These are phyloP conservation scores for Candida freyschussii DNA, from an alignment of 1,139 yeast genomes.

Conservation along the genomic window DNA sequence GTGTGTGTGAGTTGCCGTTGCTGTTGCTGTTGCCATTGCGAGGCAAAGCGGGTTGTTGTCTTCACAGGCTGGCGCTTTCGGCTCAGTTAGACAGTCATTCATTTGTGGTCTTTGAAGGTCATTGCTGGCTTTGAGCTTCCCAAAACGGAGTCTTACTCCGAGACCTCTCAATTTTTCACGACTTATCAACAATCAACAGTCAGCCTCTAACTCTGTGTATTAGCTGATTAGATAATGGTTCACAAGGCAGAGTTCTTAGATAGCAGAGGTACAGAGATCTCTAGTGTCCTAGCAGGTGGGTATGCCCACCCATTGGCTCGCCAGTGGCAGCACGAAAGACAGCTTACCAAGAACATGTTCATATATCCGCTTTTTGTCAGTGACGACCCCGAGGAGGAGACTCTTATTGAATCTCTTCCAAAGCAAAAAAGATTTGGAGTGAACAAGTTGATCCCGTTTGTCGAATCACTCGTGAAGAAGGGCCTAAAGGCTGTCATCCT, in stretches of 20 bases:
- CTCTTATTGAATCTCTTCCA: constrained; percentile 71
- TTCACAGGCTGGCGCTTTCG: too few relatives aligned
- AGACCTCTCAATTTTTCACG: too few relatives aligned
- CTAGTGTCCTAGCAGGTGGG: constrained; percentile 90
- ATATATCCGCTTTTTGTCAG: constrained; percentile 88
- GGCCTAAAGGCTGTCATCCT: constrained; percentile 84
- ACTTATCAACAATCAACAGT: too few relatives aligned
- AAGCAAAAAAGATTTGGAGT: constrained; percentile 85
- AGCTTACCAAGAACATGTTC: constrained; percentile 80
- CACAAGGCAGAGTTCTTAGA: constrained; percentile 70
- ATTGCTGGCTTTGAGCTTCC: too few relatives aligned
- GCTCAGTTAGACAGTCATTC: too few relatives aligned
- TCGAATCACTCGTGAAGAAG: constrained; percentile 62
- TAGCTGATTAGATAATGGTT: too few relatives aligned
- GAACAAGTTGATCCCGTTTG: constrained; percentile 71
- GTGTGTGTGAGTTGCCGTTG: too few relatives aligned
- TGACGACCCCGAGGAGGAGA: constrained; percentile 78
- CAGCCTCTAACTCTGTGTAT: too few relatives aligned
- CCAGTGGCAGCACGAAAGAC: constrained; percentile 87
- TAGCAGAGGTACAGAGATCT: constrained; percentile 51
- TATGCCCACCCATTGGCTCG: constrained; percentile 86
- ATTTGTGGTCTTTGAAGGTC: too few relatives aligned
- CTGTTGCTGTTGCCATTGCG: too few relatives aligned
- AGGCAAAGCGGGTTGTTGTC: too few relatives aligned
- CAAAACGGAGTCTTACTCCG: too few relatives aligned